Evolutionary conservation across 1,284 basidiomycete genomes (phyloP).

Genomic region (Cryptococcus jaspeensis): DNA sequence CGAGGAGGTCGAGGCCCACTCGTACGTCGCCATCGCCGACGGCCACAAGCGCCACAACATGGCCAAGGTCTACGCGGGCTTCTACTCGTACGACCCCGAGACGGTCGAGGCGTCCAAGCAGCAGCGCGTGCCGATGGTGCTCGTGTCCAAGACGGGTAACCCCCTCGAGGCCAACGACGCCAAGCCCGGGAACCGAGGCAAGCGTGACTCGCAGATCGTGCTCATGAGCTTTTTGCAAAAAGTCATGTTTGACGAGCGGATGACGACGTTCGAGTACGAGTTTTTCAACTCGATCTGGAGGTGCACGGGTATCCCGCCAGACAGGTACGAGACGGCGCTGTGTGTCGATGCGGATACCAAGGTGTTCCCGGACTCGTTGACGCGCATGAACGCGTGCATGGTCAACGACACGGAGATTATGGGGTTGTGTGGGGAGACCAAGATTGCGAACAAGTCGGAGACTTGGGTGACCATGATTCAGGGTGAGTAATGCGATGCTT

Average conservation of each 20-base stretch:
- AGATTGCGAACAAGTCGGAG: slow-evolving; percentile 97
- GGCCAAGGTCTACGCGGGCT: slow-evolving; percentile 98
- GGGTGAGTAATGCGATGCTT: slow-evolving; percentile 58
- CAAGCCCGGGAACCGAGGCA: slow-evolving; percentile 97
- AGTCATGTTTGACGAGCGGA: slow-evolving; percentile 98
- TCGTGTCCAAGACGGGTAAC: slow-evolving; percentile 93
- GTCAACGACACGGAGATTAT: slow-evolving; percentile 95
- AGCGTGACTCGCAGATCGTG: slow-evolving; percentile 96
- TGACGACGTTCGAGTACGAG: slow-evolving; percentile 99
- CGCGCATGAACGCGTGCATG: slow-evolving; percentile 91
- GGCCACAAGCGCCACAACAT: slow-evolving; percentile 99
- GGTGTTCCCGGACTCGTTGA: slow-evolving; percentile 91
- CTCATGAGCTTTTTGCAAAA: slow-evolving; percentile 98
- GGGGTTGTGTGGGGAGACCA: slow-evolving; percentile 98
- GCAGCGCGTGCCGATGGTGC: slow-evolving; percentile 90
- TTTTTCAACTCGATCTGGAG: slow-evolving; percentile 98
- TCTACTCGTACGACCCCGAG: slow-evolving; percentile 91
- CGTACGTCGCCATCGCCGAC: slow-evolving; percentile 97
- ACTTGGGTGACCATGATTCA: slow-evolving; percentile 96
- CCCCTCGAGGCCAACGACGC: slow-evolving; percentile 80
- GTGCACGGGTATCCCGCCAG: slow-evolving; percentile 90
- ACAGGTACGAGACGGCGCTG: slow-evolving; percentile 91
- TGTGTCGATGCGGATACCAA: slow-evolving; percentile 99
- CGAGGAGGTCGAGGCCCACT: slow-evolving; percentile 87
- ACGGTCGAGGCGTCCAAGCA: slow-evolving; percentile 93